Evolutionary conservation across 2,329 filamentous ascomycete genomes (phyloP).

Genomic region (Paecilomyces dactylethromorphus): DNA sequence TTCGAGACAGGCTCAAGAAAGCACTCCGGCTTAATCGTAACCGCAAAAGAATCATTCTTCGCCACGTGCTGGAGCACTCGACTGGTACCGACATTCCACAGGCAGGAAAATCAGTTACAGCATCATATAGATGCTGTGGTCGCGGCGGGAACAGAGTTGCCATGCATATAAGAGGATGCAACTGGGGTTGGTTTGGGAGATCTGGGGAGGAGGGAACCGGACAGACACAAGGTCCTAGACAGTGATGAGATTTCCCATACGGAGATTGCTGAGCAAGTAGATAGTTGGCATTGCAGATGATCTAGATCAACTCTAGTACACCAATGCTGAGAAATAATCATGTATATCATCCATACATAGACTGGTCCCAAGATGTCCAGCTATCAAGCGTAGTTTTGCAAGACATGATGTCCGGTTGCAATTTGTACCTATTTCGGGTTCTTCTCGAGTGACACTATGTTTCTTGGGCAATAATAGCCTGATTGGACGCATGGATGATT

Average conservation of each 20-base stretch:
- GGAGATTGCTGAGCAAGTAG: background rate
- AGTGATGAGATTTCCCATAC: background rate
- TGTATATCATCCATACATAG: background rate
- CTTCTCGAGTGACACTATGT: too few relatives aligned
- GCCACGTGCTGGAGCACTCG: conserved; percentile 65
- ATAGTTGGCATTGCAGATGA: background rate
- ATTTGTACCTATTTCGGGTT: too few relatives aligned
- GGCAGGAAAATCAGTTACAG: conserved; percentile 55
- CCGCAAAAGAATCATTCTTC: conserved; percentile 60
- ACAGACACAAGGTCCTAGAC: background rate
- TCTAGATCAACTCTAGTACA: background rate
- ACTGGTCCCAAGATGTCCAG: too few relatives aligned
- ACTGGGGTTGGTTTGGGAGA: background rate
- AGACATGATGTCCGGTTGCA: too few relatives aligned
- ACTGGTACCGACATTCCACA: conserved; percentile 68
- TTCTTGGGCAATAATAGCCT: too few relatives aligned
- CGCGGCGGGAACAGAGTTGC: conserved; percentile 36
- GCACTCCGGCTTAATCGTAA: conserved; percentile 99
- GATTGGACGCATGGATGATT: too few relatives aligned
- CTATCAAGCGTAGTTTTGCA: too few relatives aligned
- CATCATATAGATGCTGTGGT: conserved; percentile 44
- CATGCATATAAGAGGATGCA: background rate
- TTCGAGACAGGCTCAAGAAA: conserved; percentile 75
- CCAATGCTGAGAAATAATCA: background rate
- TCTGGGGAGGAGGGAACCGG: background rate